Base-by-base conservation (phyloP, 2,329 filamentous ascomycete species). In the Sphaerulina vaccinii region DNA sequence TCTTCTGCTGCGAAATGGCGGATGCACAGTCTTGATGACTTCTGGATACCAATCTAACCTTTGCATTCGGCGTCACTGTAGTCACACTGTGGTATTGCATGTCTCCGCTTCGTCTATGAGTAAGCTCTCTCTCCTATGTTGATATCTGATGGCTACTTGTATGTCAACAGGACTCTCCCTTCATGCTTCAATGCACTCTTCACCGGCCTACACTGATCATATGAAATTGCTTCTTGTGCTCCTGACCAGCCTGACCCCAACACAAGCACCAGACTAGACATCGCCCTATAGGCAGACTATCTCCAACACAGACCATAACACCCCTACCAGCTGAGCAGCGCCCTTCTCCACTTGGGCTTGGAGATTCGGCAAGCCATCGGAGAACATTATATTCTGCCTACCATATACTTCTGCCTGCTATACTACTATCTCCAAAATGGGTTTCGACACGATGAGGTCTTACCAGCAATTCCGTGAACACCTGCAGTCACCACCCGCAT, bases 381-480 rank as follows among this genome's bases (percentile, higher is more conserved):
- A 19, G 40, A 47, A 41, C 47, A 37, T 32, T 32, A 35, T 32
- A 18, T 16, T 37, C 35, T 37, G 18, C 35, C 36, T 21, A 11
- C 38, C 5, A 5, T 22, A 39, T 35, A 48, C 33, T 29, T 48
- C 44, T 32, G 15, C 36, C 35, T 8, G 16, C 33, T 39, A 23
- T 35, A 15, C 35, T 21, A 13, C 8, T n/a, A 36, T 16, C 22
- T 27, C 15, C 49, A 52, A 33, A 2, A 61, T 61, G 57, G 57
- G 52, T 35, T 61, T 58, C 53, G 57, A 59, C 35, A 61, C 59
- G 9, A 61, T 61, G 59, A 37, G 43, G 21, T 58, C 55, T 27
- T 58, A 56, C 43, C 43, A 58, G 37, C 53, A 50, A 18, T 55
- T 61, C 15, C 23, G 39, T 16, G 16, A 58, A n/a, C 37, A 52